These are phyloP conservation scores for Bauhinia variegata DNA, from an alignment of 306 rosid species.

Conservation along the genomic window DNA sequence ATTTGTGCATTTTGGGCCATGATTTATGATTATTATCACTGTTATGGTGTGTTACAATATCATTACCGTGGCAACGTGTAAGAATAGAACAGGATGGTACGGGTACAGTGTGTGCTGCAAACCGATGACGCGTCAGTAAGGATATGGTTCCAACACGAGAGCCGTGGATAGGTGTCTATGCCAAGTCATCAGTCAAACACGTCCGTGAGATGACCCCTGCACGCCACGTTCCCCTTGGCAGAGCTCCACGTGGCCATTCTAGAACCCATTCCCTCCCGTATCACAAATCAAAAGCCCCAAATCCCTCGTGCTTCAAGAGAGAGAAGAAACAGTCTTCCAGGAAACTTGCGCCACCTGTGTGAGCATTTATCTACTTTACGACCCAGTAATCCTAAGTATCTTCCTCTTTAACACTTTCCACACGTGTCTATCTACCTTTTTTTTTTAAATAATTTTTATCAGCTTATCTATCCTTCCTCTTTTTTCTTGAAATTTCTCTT, in stretches of 20 bases:
- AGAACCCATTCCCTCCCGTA: neutral
- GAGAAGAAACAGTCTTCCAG: slow-evolving; percentile 17
- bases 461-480: too few species aligned
- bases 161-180: slow-evolving; percentile 17
- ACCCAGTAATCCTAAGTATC: neutral
- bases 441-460: neutral
- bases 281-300: neutral
- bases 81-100: neutral
- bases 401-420: neutral
- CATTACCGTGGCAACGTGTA: neutral
- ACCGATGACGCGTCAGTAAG: slow-evolving; percentile 1
- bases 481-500: too few species aligned
- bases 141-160: neutral
- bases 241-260: slow-evolving; percentile 38
- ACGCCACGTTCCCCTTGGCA: slow-evolving; percentile 49
- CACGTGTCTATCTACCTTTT: slow-evolving; percentile 1
- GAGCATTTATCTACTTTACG: slow-evolving; percentile 23
- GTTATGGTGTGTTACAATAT: too few species aligned
- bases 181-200: slow-evolving; percentile 46
- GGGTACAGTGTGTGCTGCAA: neutral
- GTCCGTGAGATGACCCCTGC: slow-evolving; percentile 39
- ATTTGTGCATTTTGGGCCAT: too few species aligned
- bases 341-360: slow-evolving; percentile 37
- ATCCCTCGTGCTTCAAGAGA: neutral
- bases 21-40: too few species aligned